Evolutionary conservation across 441 rosid species (phyloP).

Genomic region (Omphalea diandra): DNA sequence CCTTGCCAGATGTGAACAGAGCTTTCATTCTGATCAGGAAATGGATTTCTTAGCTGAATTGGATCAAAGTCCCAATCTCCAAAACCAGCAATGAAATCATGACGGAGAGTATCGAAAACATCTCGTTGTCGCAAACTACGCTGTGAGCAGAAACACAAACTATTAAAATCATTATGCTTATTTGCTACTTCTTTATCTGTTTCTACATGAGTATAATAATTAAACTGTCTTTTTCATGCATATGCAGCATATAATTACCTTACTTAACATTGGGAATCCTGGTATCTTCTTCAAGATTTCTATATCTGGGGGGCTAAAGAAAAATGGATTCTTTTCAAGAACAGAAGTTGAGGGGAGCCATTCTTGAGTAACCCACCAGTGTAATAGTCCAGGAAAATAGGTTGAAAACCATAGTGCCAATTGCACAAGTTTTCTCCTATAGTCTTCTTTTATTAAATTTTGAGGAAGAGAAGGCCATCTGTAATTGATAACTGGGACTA

Average conservation of each 20-base stretch:
- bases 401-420: constrained; percentile 53
- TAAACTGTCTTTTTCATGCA: too few relatives aligned
- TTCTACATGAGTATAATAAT: too few relatives aligned
- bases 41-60: constrained; percentile 37
- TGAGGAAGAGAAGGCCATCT: constrained; percentile 69
- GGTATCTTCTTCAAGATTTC: constrained; percentile 24
- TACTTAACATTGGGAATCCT: too few relatives aligned
- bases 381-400: constrained; percentile 52
- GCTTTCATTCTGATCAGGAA: constrained; percentile 31
- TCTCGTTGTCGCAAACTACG: constrained; percentile 31
- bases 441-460: constrained; percentile 34
- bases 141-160: constrained; percentile 16
- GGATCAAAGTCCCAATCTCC: constrained; percentile 56
- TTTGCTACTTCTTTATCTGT: too few relatives aligned
- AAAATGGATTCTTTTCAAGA: constrained; percentile 27
- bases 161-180: too few relatives aligned
- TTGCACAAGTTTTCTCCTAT: constrained; percentile 26
- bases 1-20: constrained; percentile 59
- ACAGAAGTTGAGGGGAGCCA: constrained; percentile 39
- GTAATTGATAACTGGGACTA: constrained; percentile 65
- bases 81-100: constrained; percentile 42
- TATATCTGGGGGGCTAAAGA: constrained; percentile 31
- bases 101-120: constrained; percentile 32
- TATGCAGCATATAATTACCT: too few relatives aligned
- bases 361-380: constrained; percentile 83